These are phyloP conservation scores for Chenopodium album DNA, from an alignment of 148 eudicot genomes.

Conservation along the genomic window DNA sequence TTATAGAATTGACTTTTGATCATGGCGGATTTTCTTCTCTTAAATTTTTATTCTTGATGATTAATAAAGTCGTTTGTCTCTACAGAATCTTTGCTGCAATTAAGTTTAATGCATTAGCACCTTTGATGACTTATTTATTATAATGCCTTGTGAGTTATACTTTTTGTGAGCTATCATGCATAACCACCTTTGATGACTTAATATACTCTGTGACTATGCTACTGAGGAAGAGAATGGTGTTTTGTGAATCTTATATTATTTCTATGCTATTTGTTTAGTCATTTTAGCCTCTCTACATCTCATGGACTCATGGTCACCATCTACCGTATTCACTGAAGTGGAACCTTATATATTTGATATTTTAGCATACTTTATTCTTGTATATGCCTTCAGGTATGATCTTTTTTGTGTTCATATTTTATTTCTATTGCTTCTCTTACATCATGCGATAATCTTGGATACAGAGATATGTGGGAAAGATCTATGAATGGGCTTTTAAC, in stretches of 20 bases:
- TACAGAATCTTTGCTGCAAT: background rate
- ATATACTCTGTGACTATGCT: background rate
- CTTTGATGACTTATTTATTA: background rate
- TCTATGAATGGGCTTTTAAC: constrained; percentile 86
- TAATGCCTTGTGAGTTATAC: too few relatives aligned
- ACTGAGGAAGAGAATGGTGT: background rate
- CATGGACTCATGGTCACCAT: background rate
- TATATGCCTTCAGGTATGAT: background rate
- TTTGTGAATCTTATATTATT: background rate
- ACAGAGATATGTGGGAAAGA: constrained; percentile 98
- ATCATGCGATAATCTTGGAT: constrained; percentile 24
- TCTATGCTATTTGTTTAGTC: background rate
- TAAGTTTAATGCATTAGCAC: background rate
- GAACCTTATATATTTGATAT: background rate
- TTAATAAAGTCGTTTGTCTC: background rate
- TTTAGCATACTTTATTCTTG: background rate
- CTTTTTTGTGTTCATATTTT: background rate
- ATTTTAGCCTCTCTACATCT: background rate
- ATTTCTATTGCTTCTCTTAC: background rate
- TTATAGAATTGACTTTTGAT: background rate
- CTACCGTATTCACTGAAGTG: background rate
- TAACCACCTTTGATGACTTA: background rate
- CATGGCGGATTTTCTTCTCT: background rate
- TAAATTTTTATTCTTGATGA: background rate
- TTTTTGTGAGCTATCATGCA: background rate